Evolutionary conservation across 352 stramenopile genomes (phyloP), one percentile per base, ranked within the genome.

Genomic region (Hyphochytrium catenoides): DNA sequence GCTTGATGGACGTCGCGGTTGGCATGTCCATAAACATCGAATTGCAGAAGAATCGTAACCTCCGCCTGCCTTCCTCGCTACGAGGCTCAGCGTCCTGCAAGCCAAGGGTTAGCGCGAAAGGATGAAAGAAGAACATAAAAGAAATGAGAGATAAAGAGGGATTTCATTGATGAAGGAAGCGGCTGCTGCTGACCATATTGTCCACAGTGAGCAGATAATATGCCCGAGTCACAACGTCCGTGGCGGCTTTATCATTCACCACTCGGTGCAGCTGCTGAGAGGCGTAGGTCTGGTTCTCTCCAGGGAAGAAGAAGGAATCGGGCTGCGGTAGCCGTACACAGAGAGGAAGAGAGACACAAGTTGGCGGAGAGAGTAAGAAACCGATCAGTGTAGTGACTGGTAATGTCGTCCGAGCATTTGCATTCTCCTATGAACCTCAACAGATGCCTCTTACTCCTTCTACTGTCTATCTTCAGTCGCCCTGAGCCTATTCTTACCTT

Each of bases 11-110:
- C 28, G 73, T 49, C 32, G 79, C 65, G 1, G 52, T 57, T n/a
- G 71, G 68, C 48, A 85, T 85, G 24, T 74, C 57, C 71, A 85
- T 85, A 46, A 63, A 70, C 31, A 85, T 33, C 22, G 71, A 85
- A 44, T 85, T 85, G 28, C 76, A 32, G 46, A 85, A 85, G 39
- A 85, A 85, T 47, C 68, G 77, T 65, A 85, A 76, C n/a, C 71
- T 66, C 11, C 68, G 65, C 46, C 73, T 66, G 4, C 65, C 71
- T 54, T 85, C 71, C 21, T 75, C 59, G 39, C 65, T 82, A 15
- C 71, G 71, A 15, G 71, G 71, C 19, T 81, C 42, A 3, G 71
- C 62, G 47, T 85, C 71, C n/a, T n/a, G n/a, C n/a, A n/a, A n/a
- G n/a, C n/a, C n/a, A n/a, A n/a, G n/a, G n/a, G n/a, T n/a, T n/a